Conservation (phyloP, 1,139 yeast genomes). For the Meyerozyma elateridarum region DNA sequence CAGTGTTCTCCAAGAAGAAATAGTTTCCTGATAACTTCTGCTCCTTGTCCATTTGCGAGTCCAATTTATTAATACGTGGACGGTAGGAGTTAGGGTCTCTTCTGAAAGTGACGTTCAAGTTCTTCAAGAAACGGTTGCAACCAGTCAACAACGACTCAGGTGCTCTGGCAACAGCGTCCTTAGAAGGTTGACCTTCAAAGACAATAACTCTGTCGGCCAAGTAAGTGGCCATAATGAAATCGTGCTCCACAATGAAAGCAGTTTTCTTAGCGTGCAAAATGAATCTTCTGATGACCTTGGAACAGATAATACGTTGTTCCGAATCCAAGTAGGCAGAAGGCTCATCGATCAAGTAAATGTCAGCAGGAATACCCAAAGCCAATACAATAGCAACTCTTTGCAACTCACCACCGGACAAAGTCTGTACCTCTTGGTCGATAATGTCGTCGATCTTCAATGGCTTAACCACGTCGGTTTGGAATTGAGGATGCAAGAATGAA, state of each 20-base stretch:
- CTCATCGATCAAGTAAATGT: constrained; percentile 93
- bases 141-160: constrained; percentile 95
- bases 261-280: constrained; percentile 95
- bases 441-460: constrained; percentile 91
- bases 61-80: constrained; percentile 96
- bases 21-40: constrained; percentile 89
- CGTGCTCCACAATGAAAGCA: constrained; percentile 98
- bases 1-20: constrained; percentile 80
- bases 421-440: constrained; percentile 95
- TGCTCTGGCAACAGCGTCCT: constrained; percentile 71
- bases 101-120: constrained; percentile 95
- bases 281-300: constrained; percentile 96
- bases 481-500: constrained; percentile 91
- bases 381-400: constrained; percentile 98
- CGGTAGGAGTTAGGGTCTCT: constrained; percentile 97
- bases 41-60: constrained; percentile 98
- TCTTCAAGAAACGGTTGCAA: constrained; percentile 94
- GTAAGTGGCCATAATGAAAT: constrained; percentile 99
- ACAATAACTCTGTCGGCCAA: constrained; percentile 98
- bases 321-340: constrained; percentile 98
- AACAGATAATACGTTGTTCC: constrained; percentile 98
- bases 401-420: constrained; percentile 97
- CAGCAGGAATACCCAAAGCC: constrained; percentile 92
- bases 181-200: constrained; percentile 91
- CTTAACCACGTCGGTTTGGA: constrained; percentile 96